A percentile compares a stretch with the other conserved stretches of the same genome.
phyloP scores from a whole-genome alignment of 192 early-diverging fungal species.

The Backusella luteola region DNA sequence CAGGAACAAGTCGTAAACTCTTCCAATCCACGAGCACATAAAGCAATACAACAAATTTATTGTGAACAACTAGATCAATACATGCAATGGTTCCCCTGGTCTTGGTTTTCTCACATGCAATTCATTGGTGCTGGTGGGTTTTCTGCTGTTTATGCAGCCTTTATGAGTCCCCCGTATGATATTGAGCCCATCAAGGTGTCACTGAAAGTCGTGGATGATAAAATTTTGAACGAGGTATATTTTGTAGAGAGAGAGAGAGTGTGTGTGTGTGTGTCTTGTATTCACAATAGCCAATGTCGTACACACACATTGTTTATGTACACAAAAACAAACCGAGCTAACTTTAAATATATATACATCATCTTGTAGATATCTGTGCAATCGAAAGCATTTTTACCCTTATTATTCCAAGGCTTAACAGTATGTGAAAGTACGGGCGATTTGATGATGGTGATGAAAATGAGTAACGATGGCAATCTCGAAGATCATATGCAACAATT shows the following conservation, averaged over 20 bases:
- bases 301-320: background rate
- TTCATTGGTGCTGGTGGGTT: conserved; percentile 38
- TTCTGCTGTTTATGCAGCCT: conserved; percentile 37
- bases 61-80: conserved; percentile 25
- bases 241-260: background rate
- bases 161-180: conserved; percentile 31
- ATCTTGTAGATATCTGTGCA: conserved; percentile 31
- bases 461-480: conserved; percentile 33
- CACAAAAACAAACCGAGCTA: background rate
- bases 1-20: conserved; percentile 22
- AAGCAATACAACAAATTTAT: conserved; percentile 27
- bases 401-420: conserved; percentile 33
- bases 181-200: conserved; percentile 27
- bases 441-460: conserved; percentile 40
- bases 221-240: conserved; percentile 37
- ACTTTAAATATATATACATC: background rate
- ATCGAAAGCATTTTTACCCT: conserved; percentile 30
- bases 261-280: background rate
- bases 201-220: conserved; percentile 34
- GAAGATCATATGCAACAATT: conserved; percentile 38
- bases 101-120: conserved; percentile 36
- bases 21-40: conserved; percentile 19
- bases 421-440: conserved; percentile 37
- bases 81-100: conserved; percentile 40
- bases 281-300: background rate